A percentile compares a stretch with the other conserved stretches of the same genome.
Conservation (phyloP, 371 early-diverging fungal genomes). For the Syncephalastrum contaminatum region DNA sequence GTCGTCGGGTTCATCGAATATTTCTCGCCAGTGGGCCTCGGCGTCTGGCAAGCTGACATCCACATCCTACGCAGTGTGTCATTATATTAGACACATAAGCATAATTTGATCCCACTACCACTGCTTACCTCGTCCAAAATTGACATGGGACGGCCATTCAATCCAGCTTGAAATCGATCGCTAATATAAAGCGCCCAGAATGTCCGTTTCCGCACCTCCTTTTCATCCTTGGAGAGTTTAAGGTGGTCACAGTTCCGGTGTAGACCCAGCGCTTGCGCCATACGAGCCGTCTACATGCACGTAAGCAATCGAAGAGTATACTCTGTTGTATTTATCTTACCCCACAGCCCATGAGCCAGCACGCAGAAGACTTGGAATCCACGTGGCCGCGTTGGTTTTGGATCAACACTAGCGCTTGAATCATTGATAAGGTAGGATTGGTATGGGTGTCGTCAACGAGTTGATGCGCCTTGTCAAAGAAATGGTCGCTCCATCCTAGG, state of each 20-base stretch:
- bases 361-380: slow-evolving; percentile 39
- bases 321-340: not conserved
- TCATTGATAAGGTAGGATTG: slow-evolving; percentile 36
- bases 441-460: slow-evolving; percentile 16
- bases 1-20: slow-evolving; percentile 33
- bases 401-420: slow-evolving; percentile 40
- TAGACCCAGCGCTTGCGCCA: slow-evolving; percentile 41
- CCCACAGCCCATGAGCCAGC: slow-evolving; percentile 38
- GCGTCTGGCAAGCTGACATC: slow-evolving; percentile 43
- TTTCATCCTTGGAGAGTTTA: slow-evolving; percentile 44
- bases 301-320: not conserved
- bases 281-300: not conserved
- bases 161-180: slow-evolving; percentile 46
- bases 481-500: slow-evolving; percentile 38
- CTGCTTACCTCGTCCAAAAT: slow-evolving; percentile 42
- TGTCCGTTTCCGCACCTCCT: slow-evolving; percentile 42
- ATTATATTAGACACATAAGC: not conserved
- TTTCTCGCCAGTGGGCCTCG: slow-evolving; percentile 36
- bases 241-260: slow-evolving; percentile 44
- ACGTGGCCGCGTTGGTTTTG: slow-evolving; percentile 40
- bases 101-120: not conserved
- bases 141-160: slow-evolving; percentile 44
- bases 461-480: slow-evolving; percentile 38
- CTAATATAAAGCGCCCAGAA: slow-evolving; percentile 48
- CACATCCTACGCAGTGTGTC: slow-evolving; percentile 22